Evolutionary conservation across 1,139 yeast species (phyloP).

Genomic region (Saccharomyces hybrid): DNA sequence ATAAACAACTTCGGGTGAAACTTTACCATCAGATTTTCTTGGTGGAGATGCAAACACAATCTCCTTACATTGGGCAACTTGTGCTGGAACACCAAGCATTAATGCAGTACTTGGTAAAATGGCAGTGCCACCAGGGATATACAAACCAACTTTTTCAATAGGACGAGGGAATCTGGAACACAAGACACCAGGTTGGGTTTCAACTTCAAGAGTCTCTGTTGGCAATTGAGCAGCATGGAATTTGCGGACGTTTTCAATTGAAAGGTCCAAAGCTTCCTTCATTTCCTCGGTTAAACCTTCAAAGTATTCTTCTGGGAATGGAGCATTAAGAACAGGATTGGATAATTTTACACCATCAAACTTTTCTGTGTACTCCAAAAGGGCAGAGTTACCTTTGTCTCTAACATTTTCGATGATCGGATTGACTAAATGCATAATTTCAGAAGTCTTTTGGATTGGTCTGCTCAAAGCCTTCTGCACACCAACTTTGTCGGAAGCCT

Average conservation of each 20-base stretch:
- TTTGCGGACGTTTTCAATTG: slow-evolving; percentile 79
- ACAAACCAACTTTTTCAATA: slow-evolving; percentile 87
- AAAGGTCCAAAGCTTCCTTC: slow-evolving; percentile 79
- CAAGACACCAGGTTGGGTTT: slow-evolving; percentile 86
- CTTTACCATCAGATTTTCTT: slow-evolving; percentile 71
- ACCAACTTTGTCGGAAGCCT: slow-evolving; percentile 41
- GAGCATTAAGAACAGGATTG: slow-evolving; percentile 75
- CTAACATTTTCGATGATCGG: slow-evolving; percentile 82
- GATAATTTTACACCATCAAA: slow-evolving; percentile 75
- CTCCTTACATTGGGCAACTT: slow-evolving; percentile 94
- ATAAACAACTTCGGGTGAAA: slow-evolving; percentile 95
- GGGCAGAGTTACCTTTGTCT: slow-evolving; percentile 73
- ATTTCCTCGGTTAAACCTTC: slow-evolving; percentile 61
- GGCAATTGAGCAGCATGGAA: slow-evolving; percentile 91
- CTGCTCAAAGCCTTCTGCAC: slow-evolving; percentile 61
- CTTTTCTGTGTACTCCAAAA: slow-evolving; percentile 78
- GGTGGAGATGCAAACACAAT: slow-evolving; percentile 98
- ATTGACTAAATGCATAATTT: slow-evolving; percentile 82
- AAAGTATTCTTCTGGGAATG: slow-evolving; percentile 68
- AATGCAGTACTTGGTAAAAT: slow-evolving; percentile 95
- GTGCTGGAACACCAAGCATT: slow-evolving; percentile 99
- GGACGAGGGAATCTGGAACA: slow-evolving; percentile 96
- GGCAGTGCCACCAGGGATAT: slow-evolving; percentile 98
- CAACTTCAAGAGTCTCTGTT: slow-evolving; percentile 69
- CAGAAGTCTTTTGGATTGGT: slow-evolving; percentile 87